A percentile compares a stretch with the other conserved stretches of the same genome.
phyloP scores from a whole-genome alignment of 352 stramenopile species.

The Pythium monospermum region DNA sequence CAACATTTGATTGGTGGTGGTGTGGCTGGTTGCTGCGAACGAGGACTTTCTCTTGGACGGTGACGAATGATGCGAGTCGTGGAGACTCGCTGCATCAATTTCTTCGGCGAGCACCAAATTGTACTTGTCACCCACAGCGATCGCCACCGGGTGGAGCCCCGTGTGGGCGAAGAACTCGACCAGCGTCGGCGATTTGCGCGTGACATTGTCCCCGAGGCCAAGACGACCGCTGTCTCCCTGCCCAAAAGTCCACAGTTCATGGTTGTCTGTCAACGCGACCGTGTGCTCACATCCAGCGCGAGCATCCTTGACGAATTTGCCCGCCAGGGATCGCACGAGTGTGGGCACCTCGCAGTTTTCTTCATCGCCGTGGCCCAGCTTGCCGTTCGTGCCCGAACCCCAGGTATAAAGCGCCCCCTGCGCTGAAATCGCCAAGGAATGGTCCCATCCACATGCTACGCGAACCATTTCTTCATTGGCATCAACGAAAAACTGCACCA shows the following conservation, averaged over 20 bases:
- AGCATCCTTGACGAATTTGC: conserved; percentile 53
- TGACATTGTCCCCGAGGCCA: conserved; percentile 63
- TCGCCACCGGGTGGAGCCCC: conserved; percentile 52
- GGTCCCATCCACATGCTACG: conserved; percentile 77
- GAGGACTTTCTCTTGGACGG: not conserved
- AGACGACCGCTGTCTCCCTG: conserved; percentile 78
- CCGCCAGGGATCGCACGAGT: conserved; percentile 36
- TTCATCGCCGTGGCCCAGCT: conserved; percentile 80
- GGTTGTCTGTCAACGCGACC: conserved; percentile 43
- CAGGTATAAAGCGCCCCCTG: conserved; percentile 66
- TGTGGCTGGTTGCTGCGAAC: not conserved
- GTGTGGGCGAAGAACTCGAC: conserved; percentile 52
- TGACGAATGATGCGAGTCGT: not conserved
- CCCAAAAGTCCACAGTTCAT: conserved; percentile 76
- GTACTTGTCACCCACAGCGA: conserved; percentile 85
- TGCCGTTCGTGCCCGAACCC: conserved; percentile 77
- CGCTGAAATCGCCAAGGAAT: conserved; percentile 67
- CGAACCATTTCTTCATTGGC: conserved; percentile 49
- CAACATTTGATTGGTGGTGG: no score
- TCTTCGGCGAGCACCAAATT: conserved; percentile 72
- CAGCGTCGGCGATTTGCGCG: conserved; percentile 49
- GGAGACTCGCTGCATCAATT: not conserved
- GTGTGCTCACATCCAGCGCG: conserved; percentile 83
- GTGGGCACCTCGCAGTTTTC: conserved; percentile 66
- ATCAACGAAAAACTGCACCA: conserved; percentile 49